phyloP scores from a whole-genome alignment of 331 rosid species.

The Cydonia oblonga region DNA sequence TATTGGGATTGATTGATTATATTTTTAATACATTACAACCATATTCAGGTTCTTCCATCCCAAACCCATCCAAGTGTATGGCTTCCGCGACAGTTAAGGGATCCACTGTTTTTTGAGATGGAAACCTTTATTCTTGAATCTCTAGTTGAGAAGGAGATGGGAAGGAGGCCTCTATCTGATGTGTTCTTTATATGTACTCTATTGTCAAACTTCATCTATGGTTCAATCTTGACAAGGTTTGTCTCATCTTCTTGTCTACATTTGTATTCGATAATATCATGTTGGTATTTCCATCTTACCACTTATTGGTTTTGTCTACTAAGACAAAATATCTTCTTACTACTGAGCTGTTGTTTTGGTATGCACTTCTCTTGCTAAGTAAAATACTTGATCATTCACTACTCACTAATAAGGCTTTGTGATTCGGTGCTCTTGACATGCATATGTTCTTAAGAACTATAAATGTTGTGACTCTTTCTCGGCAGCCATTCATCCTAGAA shows the following conservation, averaged over 20 bases:
- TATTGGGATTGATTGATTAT: background rate
- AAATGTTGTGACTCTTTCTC: background rate
- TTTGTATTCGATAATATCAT: background rate
- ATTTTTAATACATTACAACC: constrained; percentile 7
- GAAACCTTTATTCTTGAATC: constrained; percentile 53
- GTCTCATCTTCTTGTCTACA: constrained; percentile 13
- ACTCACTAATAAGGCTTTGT: background rate
- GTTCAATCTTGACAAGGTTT: constrained; percentile 50
- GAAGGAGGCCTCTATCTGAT: constrained; percentile 36
- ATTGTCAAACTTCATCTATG: constrained; percentile 52
- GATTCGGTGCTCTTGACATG: background rate
- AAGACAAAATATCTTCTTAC: background rate
- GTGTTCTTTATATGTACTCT: constrained; percentile 58
- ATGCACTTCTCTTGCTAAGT: background rate
- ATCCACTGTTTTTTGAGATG: constrained; percentile 62
- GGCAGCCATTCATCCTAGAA: background rate
- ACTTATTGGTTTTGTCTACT: background rate
- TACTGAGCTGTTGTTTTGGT: no score
- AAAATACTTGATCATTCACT: background rate
- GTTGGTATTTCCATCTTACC: background rate
- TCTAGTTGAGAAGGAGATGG: constrained; percentile 41
- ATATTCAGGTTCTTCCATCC: constrained; percentile 40
- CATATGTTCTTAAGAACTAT: background rate
- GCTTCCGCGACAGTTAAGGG: constrained; percentile 61
- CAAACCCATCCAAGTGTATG: constrained; percentile 30